Evolutionary conservation across 2,329 filamentous ascomycete genomes (phyloP), one percentile per base, ranked within the genome.

Genomic region (Exophiala mesophila): DNA sequence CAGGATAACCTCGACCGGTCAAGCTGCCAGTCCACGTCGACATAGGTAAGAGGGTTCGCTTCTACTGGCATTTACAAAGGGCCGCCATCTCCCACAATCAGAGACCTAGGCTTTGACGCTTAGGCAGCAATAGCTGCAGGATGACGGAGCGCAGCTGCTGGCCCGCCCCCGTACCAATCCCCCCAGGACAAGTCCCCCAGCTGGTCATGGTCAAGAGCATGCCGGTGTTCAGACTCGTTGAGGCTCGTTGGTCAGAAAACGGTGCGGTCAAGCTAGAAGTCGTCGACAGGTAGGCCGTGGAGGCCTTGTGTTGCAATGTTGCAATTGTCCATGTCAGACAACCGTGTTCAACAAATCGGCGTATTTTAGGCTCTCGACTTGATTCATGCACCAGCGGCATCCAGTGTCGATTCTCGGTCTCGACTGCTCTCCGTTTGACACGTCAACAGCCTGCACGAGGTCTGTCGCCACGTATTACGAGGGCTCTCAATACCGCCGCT

Each of bases 391-490:
- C 21, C 40, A 39, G 44, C 39, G 33, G 46, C 39, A 36, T 37
- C 43, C 32, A 40, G 7, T 26, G 23, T 26, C 12, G 23, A 19
- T 41, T 46, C 19, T 47, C 40, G 44, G 35, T 24, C 35, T 49
- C 39, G 40, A 36, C 41, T 49, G 40, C 44, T 49, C 42, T 52
- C 46, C 36, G 48, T 36, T 48, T 51, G 48, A 54, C 52, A 54
- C 52, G 52, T 54, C 52, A 54, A 54, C 47, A 33, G 36, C 47
- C 45, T 44, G 47, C 49, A 49, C 43, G 33, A 50, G 44, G 28
- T 41, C 49, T 37, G 44, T 33, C 45, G 47, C 45, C 43, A 33
- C 41, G 45, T 42, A 44, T 50, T 47, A 50, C 52, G 39, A 45
- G 36, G 30, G 20, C 32, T 18, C 32, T 46, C 36, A 35, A 17